Evolutionary conservation across 805 yeast genomes (phyloP).

Genomic region (Candida ascalaphidarum): DNA sequence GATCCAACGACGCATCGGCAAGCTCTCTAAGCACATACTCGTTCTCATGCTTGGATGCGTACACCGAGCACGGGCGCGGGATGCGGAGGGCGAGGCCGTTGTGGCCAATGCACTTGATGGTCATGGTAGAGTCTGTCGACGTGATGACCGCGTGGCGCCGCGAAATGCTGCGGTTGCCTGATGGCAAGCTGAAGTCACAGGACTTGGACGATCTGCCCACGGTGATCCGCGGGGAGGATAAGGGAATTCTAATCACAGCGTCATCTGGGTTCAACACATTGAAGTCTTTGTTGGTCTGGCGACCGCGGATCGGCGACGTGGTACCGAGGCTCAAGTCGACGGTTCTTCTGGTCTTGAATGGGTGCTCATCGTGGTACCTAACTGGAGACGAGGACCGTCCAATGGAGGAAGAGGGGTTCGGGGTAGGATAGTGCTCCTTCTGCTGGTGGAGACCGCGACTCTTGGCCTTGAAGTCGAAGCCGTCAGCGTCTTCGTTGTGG

Average conservation of each 20-base stretch:
- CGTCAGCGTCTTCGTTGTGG: constrained; percentile 13
- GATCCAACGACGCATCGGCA: constrained; percentile 7
- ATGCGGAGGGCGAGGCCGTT: constrained; percentile 70
- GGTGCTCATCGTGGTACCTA: constrained; percentile 3
- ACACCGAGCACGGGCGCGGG: constrained; percentile 39
- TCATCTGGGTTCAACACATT: constrained; percentile 26
- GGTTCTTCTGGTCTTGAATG: constrained; percentile 3
- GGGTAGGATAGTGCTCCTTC: constrained; percentile 51
- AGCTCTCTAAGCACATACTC: constrained; percentile 11
- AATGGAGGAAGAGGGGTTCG: constrained; percentile 52
- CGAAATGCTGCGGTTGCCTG: constrained; percentile 50
- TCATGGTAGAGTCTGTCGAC: constrained; percentile 36
- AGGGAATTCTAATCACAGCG: constrained; percentile 25
- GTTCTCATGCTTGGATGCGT: constrained; percentile 11
- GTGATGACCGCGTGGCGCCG: constrained; percentile 54
- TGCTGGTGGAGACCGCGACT: constrained; percentile 1
- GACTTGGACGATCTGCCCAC: constrained; percentile 65
- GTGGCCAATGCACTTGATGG: constrained; percentile 67
- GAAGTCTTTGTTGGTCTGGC: constrained; percentile 22
- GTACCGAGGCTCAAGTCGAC: constrained; percentile 1
- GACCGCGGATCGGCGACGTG: constrained; percentile 1
- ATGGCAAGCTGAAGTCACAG: constrained; percentile 42
- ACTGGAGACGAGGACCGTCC: constrained; percentile 36
- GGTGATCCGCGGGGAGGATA: constrained; percentile 31
- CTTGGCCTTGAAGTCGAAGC: constrained; percentile 4